Base-by-base conservation (phyloP, 148 eudicot species). In the Fagopyrum esculentum region DNA sequence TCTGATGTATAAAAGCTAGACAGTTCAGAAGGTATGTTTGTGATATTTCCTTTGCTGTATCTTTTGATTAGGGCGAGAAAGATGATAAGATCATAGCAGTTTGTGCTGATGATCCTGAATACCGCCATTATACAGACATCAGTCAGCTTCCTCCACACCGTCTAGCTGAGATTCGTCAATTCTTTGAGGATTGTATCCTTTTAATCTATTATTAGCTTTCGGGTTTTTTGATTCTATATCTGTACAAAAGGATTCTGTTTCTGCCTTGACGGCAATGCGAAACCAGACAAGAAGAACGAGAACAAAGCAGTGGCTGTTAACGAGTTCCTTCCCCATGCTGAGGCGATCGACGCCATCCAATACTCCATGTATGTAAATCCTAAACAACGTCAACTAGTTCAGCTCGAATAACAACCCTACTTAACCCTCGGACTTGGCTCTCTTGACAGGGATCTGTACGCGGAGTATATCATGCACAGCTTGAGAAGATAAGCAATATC, bases 101-200 rank as follows among this genome's bases (percentile, higher is more conserved):
- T 10, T 85, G 88, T 80, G 88, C 88, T 77, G 88, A 85, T 79
- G 88, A 85, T 78, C 88, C 88, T 1, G 88, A 85, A 75, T 85
- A 85, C 51, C 59, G 76, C 10, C 77, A 83, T 64, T 85, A 77
- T 70, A 81, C 74, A 26, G 86, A 85, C 75, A 85, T 85, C 56
- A 85, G 77, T 69, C 84, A 85, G 73, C 86, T 85, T 56, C 88
- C 88, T 59, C 88, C 88, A 22, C 88, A 85, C 72, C 84, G 88
- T 60, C 75, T 85, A 77, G 86, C 88, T 79, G 88, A 85, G 72
- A 85, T 85, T 47, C 86, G 83, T 15, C 88, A 86, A 6, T 85
- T 85, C 77, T 85, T 85, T 76, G 88, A 85, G 81, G 88, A 85
- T 26, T 85, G 85, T 85, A 85, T 85, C 85, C 85, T 82, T 74